Percentiles rank a stretch among this genome's conserved stretches.
phyloP scores from a whole-genome alignment of 176 grass and related monocot species.

The Pontederia crassipes region DNA sequence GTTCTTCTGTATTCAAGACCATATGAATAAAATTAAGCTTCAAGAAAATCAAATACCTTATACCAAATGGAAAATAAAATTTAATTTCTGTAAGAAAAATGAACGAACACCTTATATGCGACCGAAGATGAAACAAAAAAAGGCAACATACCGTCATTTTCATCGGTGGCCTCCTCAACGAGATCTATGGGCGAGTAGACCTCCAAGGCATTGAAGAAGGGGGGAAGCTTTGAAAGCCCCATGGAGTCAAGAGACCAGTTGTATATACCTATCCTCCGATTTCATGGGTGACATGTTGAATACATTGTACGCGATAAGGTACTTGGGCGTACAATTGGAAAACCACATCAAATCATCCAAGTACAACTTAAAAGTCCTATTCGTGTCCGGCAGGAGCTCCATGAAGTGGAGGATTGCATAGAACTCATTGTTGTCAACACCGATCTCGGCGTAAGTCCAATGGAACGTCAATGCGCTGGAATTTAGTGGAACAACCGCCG shows the following conservation, averaged over 20 bases:
- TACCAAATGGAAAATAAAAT: too few relatives aligned
- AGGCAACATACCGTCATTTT: constrained; percentile 25
- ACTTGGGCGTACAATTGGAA: neutral
- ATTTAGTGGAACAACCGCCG: constrained; percentile 22
- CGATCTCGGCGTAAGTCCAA: neutral
- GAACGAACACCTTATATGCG: too few relatives aligned
- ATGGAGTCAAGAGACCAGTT: constrained; percentile 28
- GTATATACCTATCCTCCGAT: neutral
- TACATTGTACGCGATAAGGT: neutral
- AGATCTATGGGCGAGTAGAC: constrained; percentile 28
- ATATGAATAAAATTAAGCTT: too few relatives aligned
- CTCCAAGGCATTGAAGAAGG: constrained; percentile 45
- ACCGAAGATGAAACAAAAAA: too few relatives aligned
- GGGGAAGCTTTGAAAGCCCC: constrained; percentile 35
- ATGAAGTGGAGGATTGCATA: constrained; percentile 13
- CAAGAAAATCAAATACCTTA: too few relatives aligned
- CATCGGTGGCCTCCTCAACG: constrained; percentile 13
- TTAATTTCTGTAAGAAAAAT: too few relatives aligned
- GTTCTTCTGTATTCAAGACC: too few relatives aligned
- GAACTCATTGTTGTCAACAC: neutral
- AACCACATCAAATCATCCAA: constrained; percentile 14
- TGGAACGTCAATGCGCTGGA: constrained; percentile 17
- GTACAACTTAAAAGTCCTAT: constrained; percentile 23
- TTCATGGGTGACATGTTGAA: neutral
- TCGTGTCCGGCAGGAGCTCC: constrained; percentile 20